These are phyloP conservation scores for Alternaria longipes DNA, from an alignment of 2,329 filamentous ascomycete genomes.

Conservation along the genomic window DNA sequence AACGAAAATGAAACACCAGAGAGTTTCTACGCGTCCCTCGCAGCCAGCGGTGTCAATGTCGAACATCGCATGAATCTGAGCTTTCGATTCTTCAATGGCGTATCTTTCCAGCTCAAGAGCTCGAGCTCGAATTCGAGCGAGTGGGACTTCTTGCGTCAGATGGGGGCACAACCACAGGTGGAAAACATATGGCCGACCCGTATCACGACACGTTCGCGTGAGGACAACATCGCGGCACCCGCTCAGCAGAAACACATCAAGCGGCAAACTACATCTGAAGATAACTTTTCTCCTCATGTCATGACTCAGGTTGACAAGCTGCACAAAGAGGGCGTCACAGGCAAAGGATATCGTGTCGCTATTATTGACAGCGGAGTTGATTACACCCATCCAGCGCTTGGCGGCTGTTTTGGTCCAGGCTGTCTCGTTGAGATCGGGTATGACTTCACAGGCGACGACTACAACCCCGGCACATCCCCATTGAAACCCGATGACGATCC, in stretches of 20 bases:
- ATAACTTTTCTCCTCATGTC: constrained; percentile 38
- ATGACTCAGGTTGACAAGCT: background rate
- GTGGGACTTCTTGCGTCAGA: background rate
- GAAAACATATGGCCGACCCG: constrained; percentile 25
- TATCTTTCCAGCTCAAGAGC: constrained; percentile 25
- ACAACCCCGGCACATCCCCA: background rate
- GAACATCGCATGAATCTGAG: constrained; percentile 28
- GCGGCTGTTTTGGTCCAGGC: background rate
- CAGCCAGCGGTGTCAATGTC: constrained; percentile 16
- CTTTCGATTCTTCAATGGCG: constrained; percentile 29
- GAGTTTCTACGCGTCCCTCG: constrained; percentile 24
- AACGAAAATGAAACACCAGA: constrained; percentile 19
- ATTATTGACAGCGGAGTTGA: background rate
- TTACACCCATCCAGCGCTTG: background rate
- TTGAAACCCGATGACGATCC: background rate
- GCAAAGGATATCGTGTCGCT: background rate
- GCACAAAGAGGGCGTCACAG: background rate
- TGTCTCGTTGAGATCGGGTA: background rate
- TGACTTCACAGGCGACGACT: background rate
- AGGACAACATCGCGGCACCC: background rate
- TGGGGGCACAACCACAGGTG: constrained; percentile 6
- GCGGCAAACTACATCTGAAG: constrained; percentile 12
- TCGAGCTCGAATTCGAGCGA: constrained; percentile 12
- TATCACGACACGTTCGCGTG: constrained; percentile 12
- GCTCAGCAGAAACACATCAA: constrained; percentile 14